Evolutionary conservation across 331 rosid genomes (phyloP).

Genomic region (Pyrus hybrid): DNA sequence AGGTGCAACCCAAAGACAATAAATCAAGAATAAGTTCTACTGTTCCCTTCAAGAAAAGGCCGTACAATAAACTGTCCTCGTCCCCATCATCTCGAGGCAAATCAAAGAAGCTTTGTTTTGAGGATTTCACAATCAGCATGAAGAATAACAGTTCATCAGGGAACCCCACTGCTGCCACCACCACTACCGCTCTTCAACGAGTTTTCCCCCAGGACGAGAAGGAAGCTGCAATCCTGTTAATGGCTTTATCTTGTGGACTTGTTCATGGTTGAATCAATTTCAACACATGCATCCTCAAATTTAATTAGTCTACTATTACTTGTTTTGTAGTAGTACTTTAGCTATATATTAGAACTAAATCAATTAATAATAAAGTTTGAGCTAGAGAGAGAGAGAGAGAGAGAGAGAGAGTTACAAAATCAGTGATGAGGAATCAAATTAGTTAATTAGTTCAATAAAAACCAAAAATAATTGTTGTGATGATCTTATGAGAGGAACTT

Average conservation of each 20-base stretch:
- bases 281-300: not conserved
- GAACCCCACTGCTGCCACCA: not conserved
- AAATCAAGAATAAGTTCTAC: slow-evolving; percentile 20
- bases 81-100: slow-evolving; percentile 13
- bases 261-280: slow-evolving; percentile 48
- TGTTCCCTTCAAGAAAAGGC: slow-evolving; percentile 45
- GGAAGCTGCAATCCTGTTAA: slow-evolving; percentile 84
- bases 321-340: slow-evolving; percentile 14
- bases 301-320: not conserved
- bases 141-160: too few relatives aligned
- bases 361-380: not conserved
- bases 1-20: slow-evolving; percentile 36
- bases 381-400: not conserved
- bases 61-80: slow-evolving; percentile 15
- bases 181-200: slow-evolving; percentile 36
- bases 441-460: not conserved
- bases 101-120: slow-evolving; percentile 35
- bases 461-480: not conserved
- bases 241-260: slow-evolving; percentile 86
- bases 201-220: slow-evolving; percentile 88
- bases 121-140: slow-evolving; percentile 14
- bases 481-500: not conserved
- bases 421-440: not conserved
- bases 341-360: not conserved
- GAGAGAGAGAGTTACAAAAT: not conserved